Evolutionary conservation across 495 filamentous ascomycete species (phyloP).

Genomic region (Annulohypoxylon bovei): DNA sequence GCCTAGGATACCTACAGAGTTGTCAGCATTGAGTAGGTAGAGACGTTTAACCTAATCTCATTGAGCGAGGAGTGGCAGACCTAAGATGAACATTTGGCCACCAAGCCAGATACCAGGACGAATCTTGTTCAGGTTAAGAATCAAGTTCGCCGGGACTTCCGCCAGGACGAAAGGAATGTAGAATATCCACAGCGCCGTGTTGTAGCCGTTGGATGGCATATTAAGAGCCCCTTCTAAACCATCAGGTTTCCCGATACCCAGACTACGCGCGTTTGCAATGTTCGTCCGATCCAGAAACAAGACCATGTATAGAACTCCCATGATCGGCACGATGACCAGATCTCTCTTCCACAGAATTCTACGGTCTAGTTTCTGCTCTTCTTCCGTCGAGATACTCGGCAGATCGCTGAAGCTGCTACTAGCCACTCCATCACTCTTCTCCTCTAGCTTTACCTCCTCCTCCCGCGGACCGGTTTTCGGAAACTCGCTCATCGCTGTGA

Average conservation of each 20-base stretch:
- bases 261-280: constrained; percentile 36
- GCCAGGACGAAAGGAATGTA: constrained; percentile 36
- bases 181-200: constrained; percentile 37
- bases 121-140: constrained; percentile 37
- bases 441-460: constrained; percentile 2
- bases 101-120: constrained; percentile 35
- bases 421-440: constrained; percentile 13
- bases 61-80: not conserved
- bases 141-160: constrained; percentile 39
- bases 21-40: constrained; percentile 13
- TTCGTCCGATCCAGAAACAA: constrained; percentile 42
- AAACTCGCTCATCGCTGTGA: constrained; percentile 10
- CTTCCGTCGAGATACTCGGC: not conserved
- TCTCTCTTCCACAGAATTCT: constrained; percentile 36
- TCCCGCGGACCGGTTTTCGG: not conserved
- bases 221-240: constrained; percentile 31
- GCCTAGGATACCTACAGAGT: constrained; percentile 21
- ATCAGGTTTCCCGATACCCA: constrained; percentile 27
- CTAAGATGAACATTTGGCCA: constrained; percentile 34
- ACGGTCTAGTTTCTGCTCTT: constrained; percentile 27
- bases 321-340: constrained; percentile 35
- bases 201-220: constrained; percentile 39
- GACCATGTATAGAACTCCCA: constrained; percentile 36
- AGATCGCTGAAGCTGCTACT: not conserved
- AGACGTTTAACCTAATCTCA: not conserved